These are phyloP conservation scores for Verticillium nubilum DNA, from an alignment of 2,329 filamentous ascomycete species.

Conservation along the genomic window DNA sequence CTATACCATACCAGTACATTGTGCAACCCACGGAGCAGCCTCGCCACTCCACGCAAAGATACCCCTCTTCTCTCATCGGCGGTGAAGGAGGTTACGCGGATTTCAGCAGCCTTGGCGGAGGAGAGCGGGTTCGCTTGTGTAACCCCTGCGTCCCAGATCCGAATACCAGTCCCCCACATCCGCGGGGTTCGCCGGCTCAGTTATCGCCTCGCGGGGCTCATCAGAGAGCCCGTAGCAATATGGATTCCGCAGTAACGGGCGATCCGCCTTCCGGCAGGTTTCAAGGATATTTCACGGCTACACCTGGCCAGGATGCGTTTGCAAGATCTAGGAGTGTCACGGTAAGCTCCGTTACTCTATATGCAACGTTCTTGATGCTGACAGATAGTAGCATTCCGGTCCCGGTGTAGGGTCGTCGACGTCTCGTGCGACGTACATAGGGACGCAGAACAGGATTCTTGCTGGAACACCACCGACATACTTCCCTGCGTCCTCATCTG, in stretches of 20 bases:
- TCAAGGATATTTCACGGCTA: conserved; percentile 28
- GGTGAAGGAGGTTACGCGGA: conserved; percentile 35
- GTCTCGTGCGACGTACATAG: conserved; percentile 24
- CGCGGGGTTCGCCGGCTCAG: conserved; percentile 27
- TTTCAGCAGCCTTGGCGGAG: conserved; percentile 42
- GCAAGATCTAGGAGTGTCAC: conserved; percentile 11
- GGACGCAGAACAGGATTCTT: conserved; percentile 33
- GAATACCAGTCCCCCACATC: conserved; percentile 50
- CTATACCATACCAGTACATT: conserved; percentile 89
- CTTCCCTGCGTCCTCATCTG: conserved; percentile 19
- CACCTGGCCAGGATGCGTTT: conserved; percentile 27
- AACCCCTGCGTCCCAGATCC: conserved; percentile 59
- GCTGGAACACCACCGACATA: conserved; percentile 31
- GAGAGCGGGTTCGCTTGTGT: conserved; percentile 54
- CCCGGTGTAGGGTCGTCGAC: conserved; percentile 13
- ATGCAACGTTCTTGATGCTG: conserved; percentile 6
- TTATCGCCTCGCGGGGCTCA: conserved; percentile 31
- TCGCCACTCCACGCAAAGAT: conserved; percentile 26
- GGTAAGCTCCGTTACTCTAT: background rate
- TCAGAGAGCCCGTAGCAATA: conserved; percentile 40
- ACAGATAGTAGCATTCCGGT: conserved; percentile 16
- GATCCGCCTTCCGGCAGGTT: conserved; percentile 24
- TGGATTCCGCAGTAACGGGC: conserved; percentile 24
- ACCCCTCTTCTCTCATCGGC: conserved; percentile 31
- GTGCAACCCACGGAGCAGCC: conserved; percentile 62